These are phyloP conservation scores for Phellopilus nigrolimitatus DNA, from an alignment of 1,284 basidiomycete species.

Conservation along the genomic window DNA sequence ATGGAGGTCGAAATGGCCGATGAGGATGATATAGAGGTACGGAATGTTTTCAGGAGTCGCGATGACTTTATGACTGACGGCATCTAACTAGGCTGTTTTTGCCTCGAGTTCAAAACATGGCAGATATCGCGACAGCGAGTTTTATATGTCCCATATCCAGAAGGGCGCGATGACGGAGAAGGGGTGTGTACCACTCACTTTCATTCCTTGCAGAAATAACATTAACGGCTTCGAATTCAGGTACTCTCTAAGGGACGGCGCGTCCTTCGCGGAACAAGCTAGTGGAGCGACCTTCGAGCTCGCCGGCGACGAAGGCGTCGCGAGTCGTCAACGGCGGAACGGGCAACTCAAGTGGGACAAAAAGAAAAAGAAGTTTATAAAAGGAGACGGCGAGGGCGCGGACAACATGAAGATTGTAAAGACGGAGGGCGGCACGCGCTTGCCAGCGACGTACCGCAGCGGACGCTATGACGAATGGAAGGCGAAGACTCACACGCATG, in stretches of 20 bases:
- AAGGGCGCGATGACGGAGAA: conserved; percentile 83
- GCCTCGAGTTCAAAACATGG: conserved; percentile 47
- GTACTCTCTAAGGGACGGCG: conserved; percentile 82
- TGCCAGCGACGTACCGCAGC: conserved; percentile 92
- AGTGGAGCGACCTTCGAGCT: conserved; percentile 80
- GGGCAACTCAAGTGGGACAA: conserved; percentile 82
- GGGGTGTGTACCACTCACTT: conserved; percentile 53
- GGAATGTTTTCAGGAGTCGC: conserved; percentile 23
- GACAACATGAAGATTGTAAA: conserved; percentile 95
- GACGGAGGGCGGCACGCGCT: conserved; percentile 86
- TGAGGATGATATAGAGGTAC: conserved; percentile 71
- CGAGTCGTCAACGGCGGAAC: conserved; percentile 54
- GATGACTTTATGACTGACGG: conserved; percentile 8
- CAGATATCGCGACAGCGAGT: conserved; percentile 76
- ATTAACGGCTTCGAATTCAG: conserved; percentile 35
- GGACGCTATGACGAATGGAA: conserved; percentile 97
- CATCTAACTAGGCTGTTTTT: conserved; percentile 66
- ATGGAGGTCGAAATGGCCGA: conserved; percentile 63
- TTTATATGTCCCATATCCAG: conserved; percentile 91
- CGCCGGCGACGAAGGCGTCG: conserved; percentile 69
- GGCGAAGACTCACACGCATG: conserved; percentile 60
- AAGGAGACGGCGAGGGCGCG: conserved; percentile 78
- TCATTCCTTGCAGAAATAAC: conserved; percentile 5
- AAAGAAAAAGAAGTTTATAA: conserved; percentile 94
- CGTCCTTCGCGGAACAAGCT: conserved; percentile 85